These are phyloP conservation scores for Trypethelium eluteriae DNA, from an alignment of 495 filamentous ascomycete genomes.

Conservation along the genomic window DNA sequence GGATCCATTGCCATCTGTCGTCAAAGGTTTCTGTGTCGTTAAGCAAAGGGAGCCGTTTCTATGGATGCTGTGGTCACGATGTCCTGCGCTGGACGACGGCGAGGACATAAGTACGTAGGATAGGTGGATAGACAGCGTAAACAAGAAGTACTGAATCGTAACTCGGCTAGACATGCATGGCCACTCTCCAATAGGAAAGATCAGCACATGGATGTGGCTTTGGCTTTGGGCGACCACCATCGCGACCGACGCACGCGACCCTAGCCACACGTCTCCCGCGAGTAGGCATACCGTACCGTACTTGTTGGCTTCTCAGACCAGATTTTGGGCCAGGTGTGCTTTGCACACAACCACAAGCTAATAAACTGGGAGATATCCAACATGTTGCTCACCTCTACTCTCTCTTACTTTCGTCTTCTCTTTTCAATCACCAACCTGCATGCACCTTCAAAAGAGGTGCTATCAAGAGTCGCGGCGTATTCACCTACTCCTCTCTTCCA, in stretches of 20 bases:
- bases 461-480: neutral
- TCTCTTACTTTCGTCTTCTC: neutral
- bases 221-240: neutral
- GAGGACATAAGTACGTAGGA: too few species aligned
- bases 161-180: neutral
- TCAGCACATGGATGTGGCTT: neutral
- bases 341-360: neutral
- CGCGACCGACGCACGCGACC: neutral
- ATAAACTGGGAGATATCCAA: neutral
- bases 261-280: neutral
- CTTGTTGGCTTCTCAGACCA: neutral
- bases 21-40: neutral
- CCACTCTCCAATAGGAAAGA: neutral
- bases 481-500: neutral
- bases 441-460: neutral
- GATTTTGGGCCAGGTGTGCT: neutral
- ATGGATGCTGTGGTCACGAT: too few species aligned
- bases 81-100: too few species aligned
- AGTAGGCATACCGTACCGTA: neutral
- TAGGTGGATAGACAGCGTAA: too few species aligned
- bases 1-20: constrained; percentile 25
- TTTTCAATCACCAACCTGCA: neutral
- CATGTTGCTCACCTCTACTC: neutral
- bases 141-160: neutral
- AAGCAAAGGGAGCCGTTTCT: too few species aligned